Evolutionary conservation across 495 filamentous ascomycete genomes (phyloP).

Genomic region (Lasiosphaeria ovina): DNA sequence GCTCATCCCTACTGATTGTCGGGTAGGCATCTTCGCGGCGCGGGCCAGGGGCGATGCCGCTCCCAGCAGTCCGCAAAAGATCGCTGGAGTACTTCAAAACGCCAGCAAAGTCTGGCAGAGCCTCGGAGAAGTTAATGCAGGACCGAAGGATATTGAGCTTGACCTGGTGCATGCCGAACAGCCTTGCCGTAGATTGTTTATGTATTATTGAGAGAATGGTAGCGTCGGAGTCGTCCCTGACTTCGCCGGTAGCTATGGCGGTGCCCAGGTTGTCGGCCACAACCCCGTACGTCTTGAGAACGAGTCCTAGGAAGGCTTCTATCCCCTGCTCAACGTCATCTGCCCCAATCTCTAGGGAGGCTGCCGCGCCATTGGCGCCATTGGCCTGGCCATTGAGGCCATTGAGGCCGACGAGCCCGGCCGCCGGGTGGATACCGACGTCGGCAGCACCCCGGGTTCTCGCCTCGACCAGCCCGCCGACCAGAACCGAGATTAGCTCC

Average conservation of each 20-base stretch:
- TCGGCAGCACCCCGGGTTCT: conserved; percentile 90
- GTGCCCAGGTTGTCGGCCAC: conserved; percentile 35
- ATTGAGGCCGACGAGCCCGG: conserved; percentile 67
- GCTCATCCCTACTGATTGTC: conserved; percentile 74
- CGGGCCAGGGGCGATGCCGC: conserved; percentile 69
- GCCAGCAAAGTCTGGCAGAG: conserved; percentile 85
- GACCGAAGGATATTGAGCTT: conserved; percentile 81
- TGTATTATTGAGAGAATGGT: conserved; percentile 52
- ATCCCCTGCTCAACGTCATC: conserved; percentile 76
- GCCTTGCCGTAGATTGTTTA: conserved; percentile 50
- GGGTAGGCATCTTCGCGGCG: conserved; percentile 59
- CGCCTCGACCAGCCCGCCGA: conserved; percentile 85
- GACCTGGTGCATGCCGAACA: conserved; percentile 64
- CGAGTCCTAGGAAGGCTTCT: conserved; percentile 46
- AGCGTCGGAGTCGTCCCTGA: conserved; percentile 43
- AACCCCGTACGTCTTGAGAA: conserved; percentile 51
- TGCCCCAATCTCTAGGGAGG: conserved; percentile 68
- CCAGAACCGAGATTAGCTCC: conserved; percentile 78
- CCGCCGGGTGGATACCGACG: conserved; percentile 90
- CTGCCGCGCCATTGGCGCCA: conserved; percentile 43
- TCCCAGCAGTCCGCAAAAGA: conserved; percentile 75
- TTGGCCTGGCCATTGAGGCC: conserved; percentile 41
- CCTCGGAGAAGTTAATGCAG: conserved; percentile 89
- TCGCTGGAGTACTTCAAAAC: conserved; percentile 83
- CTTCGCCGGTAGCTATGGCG: not conserved